phyloP scores from a whole-genome alignment of 2,329 filamentous ascomycete species.

The Macrophomina phaseolina region DNA sequence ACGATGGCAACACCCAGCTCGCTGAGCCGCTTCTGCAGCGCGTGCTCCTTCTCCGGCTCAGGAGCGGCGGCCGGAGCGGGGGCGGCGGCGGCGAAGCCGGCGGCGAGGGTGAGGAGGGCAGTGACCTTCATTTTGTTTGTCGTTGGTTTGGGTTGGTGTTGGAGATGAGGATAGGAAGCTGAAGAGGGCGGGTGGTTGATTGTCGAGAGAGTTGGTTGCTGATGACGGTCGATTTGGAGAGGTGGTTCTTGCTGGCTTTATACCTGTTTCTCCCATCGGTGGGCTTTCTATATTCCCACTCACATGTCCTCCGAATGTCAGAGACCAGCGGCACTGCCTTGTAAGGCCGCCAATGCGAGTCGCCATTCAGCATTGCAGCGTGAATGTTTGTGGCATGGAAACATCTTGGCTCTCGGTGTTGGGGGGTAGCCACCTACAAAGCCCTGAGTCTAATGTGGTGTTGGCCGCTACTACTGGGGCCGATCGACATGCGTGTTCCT shows the following conservation, averaged over 20 bases:
- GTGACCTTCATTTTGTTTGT: neutral
- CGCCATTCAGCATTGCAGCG: neutral
- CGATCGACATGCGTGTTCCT: too few species aligned
- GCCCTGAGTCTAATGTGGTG: neutral
- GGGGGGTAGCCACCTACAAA: too few species aligned
- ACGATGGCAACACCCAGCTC: neutral
- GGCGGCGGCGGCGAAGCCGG: neutral
- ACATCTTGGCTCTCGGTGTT: constrained; percentile 1
- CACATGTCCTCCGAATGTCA: neutral
- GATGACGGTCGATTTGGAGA: neutral
- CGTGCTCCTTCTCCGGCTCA: neutral
- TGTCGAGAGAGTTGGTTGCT: neutral
- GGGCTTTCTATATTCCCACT: neutral
- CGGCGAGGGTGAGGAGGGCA: neutral
- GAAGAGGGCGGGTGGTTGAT: neutral
- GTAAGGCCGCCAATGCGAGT: neutral
- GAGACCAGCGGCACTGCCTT: neutral
- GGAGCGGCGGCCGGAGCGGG: neutral
- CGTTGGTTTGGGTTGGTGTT: neutral
- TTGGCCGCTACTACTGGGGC: neutral
- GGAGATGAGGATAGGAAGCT: neutral
- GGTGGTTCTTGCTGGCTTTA: neutral
- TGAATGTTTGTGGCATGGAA: neutral
- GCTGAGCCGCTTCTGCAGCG: neutral
- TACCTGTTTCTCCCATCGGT: neutral